A percentile compares a stretch with the other conserved stretches of the same genome.
These are phyloP conservation scores for Hypoxylon sp. DNA, from an alignment of 2,329 filamentous ascomycete species.

Conservation along the genomic window DNA sequence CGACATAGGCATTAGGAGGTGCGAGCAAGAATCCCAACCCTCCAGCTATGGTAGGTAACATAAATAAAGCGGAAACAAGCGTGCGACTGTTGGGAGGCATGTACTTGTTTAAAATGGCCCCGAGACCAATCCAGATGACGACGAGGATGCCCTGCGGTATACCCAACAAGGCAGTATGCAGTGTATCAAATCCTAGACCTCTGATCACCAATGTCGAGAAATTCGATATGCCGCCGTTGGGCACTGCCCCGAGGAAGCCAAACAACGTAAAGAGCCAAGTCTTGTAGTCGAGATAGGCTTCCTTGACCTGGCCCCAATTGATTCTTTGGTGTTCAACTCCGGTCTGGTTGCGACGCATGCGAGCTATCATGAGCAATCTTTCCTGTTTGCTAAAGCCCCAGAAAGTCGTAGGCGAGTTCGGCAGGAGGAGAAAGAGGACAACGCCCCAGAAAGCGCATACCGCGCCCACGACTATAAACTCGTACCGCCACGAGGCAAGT, in stretches of 20 bases:
- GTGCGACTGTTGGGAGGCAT: constrained; percentile 24
- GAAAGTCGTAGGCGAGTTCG: constrained; percentile 65
- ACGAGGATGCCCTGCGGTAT: constrained; percentile 55
- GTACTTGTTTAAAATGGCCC: constrained; percentile 9
- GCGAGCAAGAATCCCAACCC: constrained; percentile 18
- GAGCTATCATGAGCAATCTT: constrained; percentile 54
- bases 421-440: constrained; percentile 58
- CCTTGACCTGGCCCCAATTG: constrained; percentile 55
- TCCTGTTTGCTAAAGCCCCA: constrained; percentile 61
- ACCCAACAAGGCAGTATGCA: constrained; percentile 66
- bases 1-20: constrained; percentile 3
- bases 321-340: constrained; percentile 54
- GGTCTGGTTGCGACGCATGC: constrained; percentile 55
- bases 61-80: constrained; percentile 21
- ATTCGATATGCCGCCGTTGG: constrained; percentile 66
- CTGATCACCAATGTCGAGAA: constrained; percentile 71
- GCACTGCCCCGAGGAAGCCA: constrained; percentile 63
- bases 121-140: constrained; percentile 33
- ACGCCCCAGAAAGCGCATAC: constrained; percentile 53
- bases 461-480: constrained; percentile 58
- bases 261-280: constrained; percentile 66
- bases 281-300: constrained; percentile 59
- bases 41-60: constrained; percentile 24
- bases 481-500: constrained; percentile 21
- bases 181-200: constrained; percentile 65